Conservation (phyloP, 129 eudicot species). For the Escallonia rubra region DNA sequence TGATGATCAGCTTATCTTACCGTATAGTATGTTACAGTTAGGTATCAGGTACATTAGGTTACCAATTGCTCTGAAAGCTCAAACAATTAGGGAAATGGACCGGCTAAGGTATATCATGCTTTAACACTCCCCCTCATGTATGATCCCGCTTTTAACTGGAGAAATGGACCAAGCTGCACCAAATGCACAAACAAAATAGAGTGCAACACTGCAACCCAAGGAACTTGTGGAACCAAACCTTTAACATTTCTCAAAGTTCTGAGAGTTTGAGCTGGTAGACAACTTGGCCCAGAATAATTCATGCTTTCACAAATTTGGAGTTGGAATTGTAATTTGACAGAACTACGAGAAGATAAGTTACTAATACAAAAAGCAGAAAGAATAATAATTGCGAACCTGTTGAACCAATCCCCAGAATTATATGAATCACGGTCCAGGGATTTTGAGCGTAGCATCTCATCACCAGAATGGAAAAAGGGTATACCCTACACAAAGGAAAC, state of each 20-base stretch:
- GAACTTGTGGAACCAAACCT: no score
- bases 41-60: neutral
- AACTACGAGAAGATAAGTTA: neutral
- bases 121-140: no score
- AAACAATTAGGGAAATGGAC: no score
- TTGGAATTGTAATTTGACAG: neutral
- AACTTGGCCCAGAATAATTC: no score
- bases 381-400: conserved; percentile 43
- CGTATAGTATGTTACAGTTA: neutral
- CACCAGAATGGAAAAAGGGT: conserved; percentile 95
- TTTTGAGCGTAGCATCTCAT: conserved; percentile 92
- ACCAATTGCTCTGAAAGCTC: no score
- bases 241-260: no score
- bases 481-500: conserved; percentile 50
- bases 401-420: conserved; percentile 93
- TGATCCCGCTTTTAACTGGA: no score
- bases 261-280: no score
- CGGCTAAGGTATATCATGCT: no score
- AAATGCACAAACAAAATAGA: no score
- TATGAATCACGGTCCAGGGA: conserved; percentile 90
- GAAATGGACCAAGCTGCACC: no score
- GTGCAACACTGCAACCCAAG: no score
- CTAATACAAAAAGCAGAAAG: neutral
- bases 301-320: neutral
- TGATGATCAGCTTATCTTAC: neutral